Conservation (phyloP, 2,329 filamentous ascomycete species). For the Corynespora cassiicola region DNA sequence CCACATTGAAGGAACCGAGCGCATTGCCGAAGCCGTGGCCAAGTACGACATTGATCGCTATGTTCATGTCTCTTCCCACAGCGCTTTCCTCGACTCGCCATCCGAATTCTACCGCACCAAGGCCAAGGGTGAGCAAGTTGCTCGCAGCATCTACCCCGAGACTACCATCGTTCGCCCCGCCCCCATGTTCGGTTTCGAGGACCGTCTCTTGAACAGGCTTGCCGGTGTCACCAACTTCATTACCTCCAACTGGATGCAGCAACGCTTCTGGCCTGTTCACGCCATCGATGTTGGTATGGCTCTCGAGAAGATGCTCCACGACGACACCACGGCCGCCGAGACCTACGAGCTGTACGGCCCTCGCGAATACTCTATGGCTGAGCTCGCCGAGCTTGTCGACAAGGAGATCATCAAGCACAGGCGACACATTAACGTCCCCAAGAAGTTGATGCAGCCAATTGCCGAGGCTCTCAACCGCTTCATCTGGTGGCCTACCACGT, state of each 20-base stretch:
- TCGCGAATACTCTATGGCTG: slow-evolving; percentile 85
- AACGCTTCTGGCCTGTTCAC: slow-evolving; percentile 91
- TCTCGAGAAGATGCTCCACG: slow-evolving; percentile 87
- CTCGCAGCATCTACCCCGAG: slow-evolving; percentile 89
- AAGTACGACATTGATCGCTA: slow-evolving; percentile 98
- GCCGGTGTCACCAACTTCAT: slow-evolving; percentile 81
- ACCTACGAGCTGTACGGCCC: slow-evolving; percentile 96
- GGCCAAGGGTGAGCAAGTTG: slow-evolving; percentile 83
- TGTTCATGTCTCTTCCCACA: slow-evolving; percentile 96
- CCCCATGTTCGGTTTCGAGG: slow-evolving; percentile 93
- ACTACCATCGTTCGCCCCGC: slow-evolving; percentile 95
- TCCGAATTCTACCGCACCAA: slow-evolving; percentile 94
- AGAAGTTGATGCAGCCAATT: slow-evolving; percentile 76
- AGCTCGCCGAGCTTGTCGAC: slow-evolving; percentile 88
- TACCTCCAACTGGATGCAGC: slow-evolving; percentile 91
- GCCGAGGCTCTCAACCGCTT: slow-evolving; percentile 78
- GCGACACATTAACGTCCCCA: slow-evolving; percentile 90
- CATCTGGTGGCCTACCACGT: slow-evolving; percentile 88
- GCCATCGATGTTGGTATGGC: slow-evolving; percentile 89
- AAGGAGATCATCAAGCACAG: slow-evolving; percentile 90
- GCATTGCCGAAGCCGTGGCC: slow-evolving; percentile 90
- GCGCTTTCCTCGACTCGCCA: slow-evolving; percentile 77
- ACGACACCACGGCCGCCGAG: slow-evolving; percentile 87
- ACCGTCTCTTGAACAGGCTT: slow-evolving; percentile 85
- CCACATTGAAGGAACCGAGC: slow-evolving; percentile 88